A percentile compares a stretch with the other conserved stretches of the same genome.
phyloP scores from a whole-genome alignment of 2,329 filamentous ascomycete genomes.

The Colletotrichum lini region DNA sequence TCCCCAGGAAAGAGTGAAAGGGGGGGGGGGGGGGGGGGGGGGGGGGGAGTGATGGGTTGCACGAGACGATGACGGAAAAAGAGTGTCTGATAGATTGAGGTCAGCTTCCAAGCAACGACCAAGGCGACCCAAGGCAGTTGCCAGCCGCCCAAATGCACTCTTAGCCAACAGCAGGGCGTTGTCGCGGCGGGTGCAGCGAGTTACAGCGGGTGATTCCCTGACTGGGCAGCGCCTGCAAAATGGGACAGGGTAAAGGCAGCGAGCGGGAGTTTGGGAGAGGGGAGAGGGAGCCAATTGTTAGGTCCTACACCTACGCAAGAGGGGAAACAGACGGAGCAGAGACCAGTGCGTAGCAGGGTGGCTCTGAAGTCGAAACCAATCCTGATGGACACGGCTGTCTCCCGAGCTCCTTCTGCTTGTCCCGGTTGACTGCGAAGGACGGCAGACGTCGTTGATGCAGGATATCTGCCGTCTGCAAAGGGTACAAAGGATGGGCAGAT shows the following conservation, averaged over 20 bases:
- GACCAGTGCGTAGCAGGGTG: constrained; percentile 23
- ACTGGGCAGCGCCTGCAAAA: constrained; percentile 32
- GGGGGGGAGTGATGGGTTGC: constrained; percentile 16
- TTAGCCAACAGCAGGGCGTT: constrained; percentile 23
- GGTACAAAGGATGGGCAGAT: constrained; percentile 21
- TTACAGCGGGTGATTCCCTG: constrained; percentile 6
- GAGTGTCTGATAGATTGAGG: constrained; percentile 31
- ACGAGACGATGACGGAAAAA: constrained; percentile 18
- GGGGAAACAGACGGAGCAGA: constrained; percentile 5
- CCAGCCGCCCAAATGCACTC: constrained; percentile 22
- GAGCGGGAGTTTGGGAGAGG: constrained; percentile 24
- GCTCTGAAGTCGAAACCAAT: constrained; percentile 20
- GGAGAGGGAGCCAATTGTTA: constrained; percentile 18
- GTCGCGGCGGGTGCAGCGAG: constrained; percentile 19
- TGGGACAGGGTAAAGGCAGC: constrained; percentile 32
- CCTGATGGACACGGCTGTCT: constrained; percentile 24
- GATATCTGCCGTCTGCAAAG: constrained; percentile 32
- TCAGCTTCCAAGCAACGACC: constrained; percentile 30
- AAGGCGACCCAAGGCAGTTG: constrained; percentile 23
- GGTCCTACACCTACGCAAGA: background rate
- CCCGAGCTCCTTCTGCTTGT: constrained; percentile 8
- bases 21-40: background rate
- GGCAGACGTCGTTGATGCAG: constrained; percentile 28
- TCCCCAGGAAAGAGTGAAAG: constrained; percentile 33
- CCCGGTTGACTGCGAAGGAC: constrained; percentile 25